Evolutionary conservation across 345 rosid species (phyloP).

Genomic region (Melaleuca quinquenervia): DNA sequence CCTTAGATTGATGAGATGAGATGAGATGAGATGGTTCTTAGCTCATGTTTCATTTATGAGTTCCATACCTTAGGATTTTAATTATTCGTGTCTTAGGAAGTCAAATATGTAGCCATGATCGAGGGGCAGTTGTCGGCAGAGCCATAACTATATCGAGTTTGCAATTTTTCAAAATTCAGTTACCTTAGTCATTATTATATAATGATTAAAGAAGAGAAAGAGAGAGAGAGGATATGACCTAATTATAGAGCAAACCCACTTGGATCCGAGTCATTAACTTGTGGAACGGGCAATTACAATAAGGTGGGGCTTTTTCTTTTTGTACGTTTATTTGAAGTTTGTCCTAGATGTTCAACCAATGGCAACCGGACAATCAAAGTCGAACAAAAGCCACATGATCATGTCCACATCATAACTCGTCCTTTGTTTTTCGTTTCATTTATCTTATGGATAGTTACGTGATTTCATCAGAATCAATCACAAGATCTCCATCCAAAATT

Average conservation of each 20-base stretch:
- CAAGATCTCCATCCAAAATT: too few species aligned
- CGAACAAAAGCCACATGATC: too few species aligned
- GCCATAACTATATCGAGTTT: neutral
- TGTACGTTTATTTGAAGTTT: too few species aligned
- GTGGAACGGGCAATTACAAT: neutral
- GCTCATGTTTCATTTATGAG: neutral
- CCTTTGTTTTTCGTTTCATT: too few species aligned
- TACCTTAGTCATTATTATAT: neutral
- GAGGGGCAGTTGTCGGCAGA: neutral
- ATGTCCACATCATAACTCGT: too few species aligned
- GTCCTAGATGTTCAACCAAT: too few species aligned
- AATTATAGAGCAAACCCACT: neutral
- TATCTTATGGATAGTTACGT: too few species aligned
- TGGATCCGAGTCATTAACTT: neutral
- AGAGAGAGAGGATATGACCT: neutral
- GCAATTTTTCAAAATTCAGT: neutral
- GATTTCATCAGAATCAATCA: too few species aligned
- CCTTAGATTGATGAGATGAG: too few species aligned
- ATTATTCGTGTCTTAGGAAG: neutral
- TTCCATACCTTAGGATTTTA: too few species aligned
- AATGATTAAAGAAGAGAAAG: neutral
- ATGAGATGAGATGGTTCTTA: too few species aligned
- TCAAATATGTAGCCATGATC: neutral
- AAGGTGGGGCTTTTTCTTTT: neutral
- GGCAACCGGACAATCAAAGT: too few species aligned